Percentiles rank a stretch among this genome's conserved stretches.
Evolutionary conservation across 495 filamentous ascomycete genomes (phyloP).

Genomic region (Beverwykella pulmonaria): DNA sequence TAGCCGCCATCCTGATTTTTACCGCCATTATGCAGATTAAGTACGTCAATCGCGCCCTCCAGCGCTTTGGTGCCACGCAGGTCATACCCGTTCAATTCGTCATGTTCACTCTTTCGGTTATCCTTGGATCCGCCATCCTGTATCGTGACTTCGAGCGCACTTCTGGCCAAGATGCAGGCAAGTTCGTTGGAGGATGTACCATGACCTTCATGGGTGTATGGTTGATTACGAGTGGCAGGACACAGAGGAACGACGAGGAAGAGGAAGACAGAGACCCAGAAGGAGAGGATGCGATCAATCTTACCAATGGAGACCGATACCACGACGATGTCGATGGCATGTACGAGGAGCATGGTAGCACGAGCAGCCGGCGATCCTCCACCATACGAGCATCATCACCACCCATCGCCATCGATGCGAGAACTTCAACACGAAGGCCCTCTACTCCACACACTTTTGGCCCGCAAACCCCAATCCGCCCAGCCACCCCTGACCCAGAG

Average conservation of each 20-base stretch:
- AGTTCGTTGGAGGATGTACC: slow-evolving; percentile 86
- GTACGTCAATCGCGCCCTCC: slow-evolving; percentile 92
- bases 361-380: slow-evolving; percentile 21
- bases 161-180: slow-evolving; percentile 64
- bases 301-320: slow-evolving; percentile 33
- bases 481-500: slow-evolving; percentile 6
- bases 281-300: slow-evolving; percentile 35
- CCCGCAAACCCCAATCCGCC: background rate
- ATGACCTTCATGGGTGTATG: slow-evolving; percentile 94
- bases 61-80: slow-evolving; percentile 93
- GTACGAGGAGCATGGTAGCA: slow-evolving; percentile 2
- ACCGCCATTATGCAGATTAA: slow-evolving; percentile 94
- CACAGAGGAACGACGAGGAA: slow-evolving; percentile 53
- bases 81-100: slow-evolving; percentile 98
- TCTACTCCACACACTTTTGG: slow-evolving; percentile 9
- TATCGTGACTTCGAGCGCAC: slow-evolving; percentile 93
- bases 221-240: slow-evolving; percentile 77
- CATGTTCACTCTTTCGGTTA: slow-evolving; percentile 91
- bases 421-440: background rate
- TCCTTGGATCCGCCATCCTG: slow-evolving; percentile 86
- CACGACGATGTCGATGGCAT: slow-evolving; percentile 34
- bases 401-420: slow-evolving; percentile 13
- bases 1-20: slow-evolving; percentile 72
- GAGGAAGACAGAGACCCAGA: slow-evolving; percentile 51
- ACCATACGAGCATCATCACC: slow-evolving; percentile 26